Base-by-base conservation (phyloP, 805 yeast species). In the Candida pseudofarinosa region DNA sequence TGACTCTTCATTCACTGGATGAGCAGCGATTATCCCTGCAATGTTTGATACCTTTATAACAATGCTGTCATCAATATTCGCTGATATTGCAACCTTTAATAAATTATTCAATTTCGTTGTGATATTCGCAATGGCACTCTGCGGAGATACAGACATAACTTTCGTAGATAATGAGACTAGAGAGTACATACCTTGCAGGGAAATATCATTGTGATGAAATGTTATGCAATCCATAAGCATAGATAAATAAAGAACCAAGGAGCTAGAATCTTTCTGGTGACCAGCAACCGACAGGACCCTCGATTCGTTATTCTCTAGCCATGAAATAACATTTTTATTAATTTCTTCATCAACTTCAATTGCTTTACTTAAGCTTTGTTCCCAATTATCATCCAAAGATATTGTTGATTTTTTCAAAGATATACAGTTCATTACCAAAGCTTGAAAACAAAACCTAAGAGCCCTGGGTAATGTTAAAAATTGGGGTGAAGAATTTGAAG, bases 351-450 rank as follows among this genome's bases (percentile, higher is more conserved):
- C 95, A 34, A 75, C 63, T 33, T 79, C 83, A 8, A 86, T 40
- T 0, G 91, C 86, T 45, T 79, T 85, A 7, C 83, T 88, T 19
- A 86, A 52, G 53, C 91, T 71, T 0, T 76, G 63, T 3, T 69
- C 65, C 96, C 96, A 88, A 40, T 84, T 83, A 47, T 83, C 84
- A 56, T 88, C 96, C 17, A 74, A 64, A 0, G 77, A 77, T 37
- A 87, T 59, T 1, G 82, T 81, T 0, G 89, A 80, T 0, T 60
- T 49, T 13, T 72, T 65, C 0, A 68, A 77, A n/a, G 56, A 52
- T 1, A 79, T 62, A 0, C 93, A 77, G 47, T 85, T 77, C 76
- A 86, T 83, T 0, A 83, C 81, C 16, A 88, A 56, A 7, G 80
- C 71, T 44, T 80, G 78, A 19, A 82, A 69, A 0, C 73, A 59